Conservation (phyloP, 1,284 basidiomycete species). For the Heterobasidion parviporum region DNA sequence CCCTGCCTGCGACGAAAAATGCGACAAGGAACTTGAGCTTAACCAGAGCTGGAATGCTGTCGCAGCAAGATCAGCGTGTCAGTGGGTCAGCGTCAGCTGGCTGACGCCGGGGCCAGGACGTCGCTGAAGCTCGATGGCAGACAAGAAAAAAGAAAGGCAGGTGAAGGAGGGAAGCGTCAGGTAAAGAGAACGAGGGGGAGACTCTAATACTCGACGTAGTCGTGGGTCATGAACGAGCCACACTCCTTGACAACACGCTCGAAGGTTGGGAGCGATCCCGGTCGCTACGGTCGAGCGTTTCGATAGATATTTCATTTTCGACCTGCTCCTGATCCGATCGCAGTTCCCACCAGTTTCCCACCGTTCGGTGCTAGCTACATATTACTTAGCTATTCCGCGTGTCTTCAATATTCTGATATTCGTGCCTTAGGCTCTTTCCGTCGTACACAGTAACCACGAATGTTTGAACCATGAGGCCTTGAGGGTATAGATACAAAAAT, state of each 20-base stretch:
- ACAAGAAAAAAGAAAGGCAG: slow-evolving; percentile 1
- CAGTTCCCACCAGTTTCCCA: too few relatives aligned
- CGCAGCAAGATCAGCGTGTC: not conserved
- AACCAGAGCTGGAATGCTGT: not conserved
- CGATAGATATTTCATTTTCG: too few relatives aligned
- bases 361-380: too few relatives aligned
- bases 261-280: too few relatives aligned
- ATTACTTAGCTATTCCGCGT: too few relatives aligned
- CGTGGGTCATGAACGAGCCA: not conserved
- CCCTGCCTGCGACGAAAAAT: not conserved
- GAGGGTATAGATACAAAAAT: too few relatives aligned
- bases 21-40: not conserved
- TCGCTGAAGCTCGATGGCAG: not conserved
- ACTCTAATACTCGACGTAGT: not conserved
- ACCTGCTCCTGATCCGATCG: too few relatives aligned
- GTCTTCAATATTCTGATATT: too few relatives aligned
- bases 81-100: slow-evolving; percentile 2
- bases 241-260: not conserved
- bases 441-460: too few relatives aligned
- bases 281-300: too few relatives aligned
- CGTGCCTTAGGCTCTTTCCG: too few relatives aligned
- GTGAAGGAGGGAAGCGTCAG: not conserved
- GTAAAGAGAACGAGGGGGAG: not conserved
- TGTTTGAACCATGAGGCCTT: too few relatives aligned
- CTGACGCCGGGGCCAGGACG: not conserved